These are phyloP conservation scores for Phyllostachys edulis DNA, from an alignment of 176 grass and related monocot genomes.

Conservation along the genomic window DNA sequence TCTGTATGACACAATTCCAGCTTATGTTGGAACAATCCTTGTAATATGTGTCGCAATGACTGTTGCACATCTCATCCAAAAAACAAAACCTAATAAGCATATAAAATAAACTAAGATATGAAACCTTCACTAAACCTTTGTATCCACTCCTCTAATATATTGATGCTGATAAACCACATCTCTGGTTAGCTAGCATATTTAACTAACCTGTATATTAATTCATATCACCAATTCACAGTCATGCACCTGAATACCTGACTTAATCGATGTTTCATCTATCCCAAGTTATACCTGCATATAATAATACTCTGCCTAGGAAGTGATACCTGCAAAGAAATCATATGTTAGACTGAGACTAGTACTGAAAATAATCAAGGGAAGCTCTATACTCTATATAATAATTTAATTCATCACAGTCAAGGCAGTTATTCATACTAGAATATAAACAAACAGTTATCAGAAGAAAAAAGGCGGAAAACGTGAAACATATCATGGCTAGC, in stretches of 20 bases:
- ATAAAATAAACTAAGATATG: constrained; percentile 64
- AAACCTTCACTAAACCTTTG: constrained; percentile 71
- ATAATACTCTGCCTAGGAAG: constrained; percentile 57
- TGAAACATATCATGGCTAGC: neutral
- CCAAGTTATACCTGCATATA: constrained; percentile 54
- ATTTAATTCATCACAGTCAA: neutral
- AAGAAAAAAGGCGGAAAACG: neutral
- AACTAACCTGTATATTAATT: constrained; percentile 72
- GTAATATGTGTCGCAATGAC: constrained; percentile 55
- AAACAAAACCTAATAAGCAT: constrained; percentile 46
- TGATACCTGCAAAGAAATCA: constrained; percentile 47
- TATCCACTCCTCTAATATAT: constrained; percentile 56
- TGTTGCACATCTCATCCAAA: constrained; percentile 66
- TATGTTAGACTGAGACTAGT: constrained; percentile 19
- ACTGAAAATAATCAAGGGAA: neutral
- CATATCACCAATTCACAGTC: constrained; percentile 57
- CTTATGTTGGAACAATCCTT: constrained; percentile 61
- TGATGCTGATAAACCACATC: constrained; percentile 59
- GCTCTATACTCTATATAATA: neutral
- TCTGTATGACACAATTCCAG: constrained; percentile 64
- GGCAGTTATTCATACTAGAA: neutral
- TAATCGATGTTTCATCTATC: constrained; percentile 51
- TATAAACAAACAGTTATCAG: neutral
- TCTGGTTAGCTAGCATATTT: constrained; percentile 65
- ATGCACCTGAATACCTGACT: constrained; percentile 62